A percentile compares a stretch with the other conserved stretches of the same genome.
These are phyloP conservation scores for Taiozyma sp. DNA, from an alignment of 1,139 yeast genomes.

Conservation along the genomic window DNA sequence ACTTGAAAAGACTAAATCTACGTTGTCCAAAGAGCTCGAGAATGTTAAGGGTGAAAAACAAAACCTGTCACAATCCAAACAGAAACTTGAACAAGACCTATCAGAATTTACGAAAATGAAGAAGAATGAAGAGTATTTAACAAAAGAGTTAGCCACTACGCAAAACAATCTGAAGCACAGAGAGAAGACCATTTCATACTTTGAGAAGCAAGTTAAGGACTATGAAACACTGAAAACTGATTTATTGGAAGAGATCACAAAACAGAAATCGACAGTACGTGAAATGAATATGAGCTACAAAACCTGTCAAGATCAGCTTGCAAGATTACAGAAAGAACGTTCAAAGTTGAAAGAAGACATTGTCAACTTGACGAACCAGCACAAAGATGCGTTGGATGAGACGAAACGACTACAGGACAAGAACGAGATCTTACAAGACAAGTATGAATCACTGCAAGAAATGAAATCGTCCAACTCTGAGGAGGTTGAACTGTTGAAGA, in stretches of 20 bases:
- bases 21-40: conserved; percentile 30
- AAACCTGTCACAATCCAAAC: conserved; percentile 21
- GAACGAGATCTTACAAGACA: conserved; percentile 45
- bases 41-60: conserved; percentile 38
- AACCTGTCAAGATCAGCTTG: conserved; percentile 19
- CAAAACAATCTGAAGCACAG: conserved; percentile 33
- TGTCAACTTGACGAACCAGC: conserved; percentile 39
- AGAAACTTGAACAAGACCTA: conserved; percentile 24
- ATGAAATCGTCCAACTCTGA: conserved; percentile 45
- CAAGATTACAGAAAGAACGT: conserved; percentile 31
- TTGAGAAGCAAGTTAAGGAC: conserved; percentile 37
- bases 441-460: conserved; percentile 43
- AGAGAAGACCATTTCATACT: conserved; percentile 44
- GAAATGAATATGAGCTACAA: conserved; percentile 18
- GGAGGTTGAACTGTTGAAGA: conserved; percentile 54
- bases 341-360: conserved; percentile 36
- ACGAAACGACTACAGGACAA: conserved; percentile 49
- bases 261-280: conserved; percentile 24
- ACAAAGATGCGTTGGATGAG: conserved; percentile 44
- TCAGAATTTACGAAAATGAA: conserved; percentile 30
- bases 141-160: conserved; percentile 19
- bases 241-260: conserved; percentile 23
- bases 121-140: conserved; percentile 24
- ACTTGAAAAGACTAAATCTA: conserved; percentile 23
- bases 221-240: conserved; percentile 26